Evolutionary conservation across 208 protist genomes (phyloP), one percentile per base, ranked within the genome.

Genomic region (Phytomonas francai): DNA sequence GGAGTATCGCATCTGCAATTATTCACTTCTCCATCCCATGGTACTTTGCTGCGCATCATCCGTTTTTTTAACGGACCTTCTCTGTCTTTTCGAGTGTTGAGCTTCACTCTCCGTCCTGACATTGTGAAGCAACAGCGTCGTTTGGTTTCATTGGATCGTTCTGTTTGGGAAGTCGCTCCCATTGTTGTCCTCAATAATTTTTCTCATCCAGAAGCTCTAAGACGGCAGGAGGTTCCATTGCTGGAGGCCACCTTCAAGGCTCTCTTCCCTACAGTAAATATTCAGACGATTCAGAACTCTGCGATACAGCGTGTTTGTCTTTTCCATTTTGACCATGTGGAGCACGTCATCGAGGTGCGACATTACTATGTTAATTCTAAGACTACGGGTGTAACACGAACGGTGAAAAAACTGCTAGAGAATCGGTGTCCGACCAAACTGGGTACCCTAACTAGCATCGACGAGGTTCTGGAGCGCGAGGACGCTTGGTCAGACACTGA

Each of bases 111-210:
- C 59, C 78, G 85, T 64, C 78, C 84, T 65, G 92, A 97, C 36
- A 83, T 97, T 64, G 68, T 87, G 22, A 80, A 87, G 14, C 74
- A 80, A 61, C 87, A 93, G 73, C 89, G 88, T 12, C 84, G 88
- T 0, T 81, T 83, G n/a, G 74, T 74, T 6, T 66, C 78, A 49
- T 59, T 94, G 14, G 74, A 80, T 61, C 70, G 78, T 9, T 70
- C 81, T 7, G 81, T 89, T 51, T 97, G 85, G 84, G 80, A 92
- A 4, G 81, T 87, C n/a, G 81, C 92, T 11, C 92, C 92, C 25
- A 85, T 97, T 59, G 88, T 95, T 11, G 86, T 95, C 59, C 78
- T 97, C n/a, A 97, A 95, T 73, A 93, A 97, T 79, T 97, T 97
- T 70, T 85, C 81, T 2, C 83, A 91, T 67, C 85, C 88, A 4